Base-by-base conservation (phyloP, 352 stramenopile species). In the Phytopythium kandeliae region DNA sequence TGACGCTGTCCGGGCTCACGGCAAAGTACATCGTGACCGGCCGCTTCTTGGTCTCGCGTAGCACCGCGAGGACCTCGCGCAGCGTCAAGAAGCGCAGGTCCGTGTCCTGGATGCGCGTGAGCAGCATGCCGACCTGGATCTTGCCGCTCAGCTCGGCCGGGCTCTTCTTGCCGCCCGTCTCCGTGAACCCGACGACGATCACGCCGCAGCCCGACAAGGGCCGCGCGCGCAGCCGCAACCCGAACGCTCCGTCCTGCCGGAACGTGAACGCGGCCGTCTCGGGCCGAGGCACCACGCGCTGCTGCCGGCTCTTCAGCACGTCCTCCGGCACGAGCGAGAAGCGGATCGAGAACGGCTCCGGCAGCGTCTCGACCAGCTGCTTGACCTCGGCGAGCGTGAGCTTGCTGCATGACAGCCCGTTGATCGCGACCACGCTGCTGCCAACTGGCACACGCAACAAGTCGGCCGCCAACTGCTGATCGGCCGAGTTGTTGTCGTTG, bases 181-280 rank as follows among this genome's bases (percentile, higher is more conserved):
- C 57, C 22, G 72, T 75, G 55, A 93, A 93, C 0, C 83, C 83
- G 11, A 90, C 61, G 16, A 93, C 72, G 47, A 93, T 92, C n/a
- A 79, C 74, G 2, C 83, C 78, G 51, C 70, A 85, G 9, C 67
- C 67, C 0, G 78, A 67, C 24, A 92, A 40, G 17, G 83, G 80
- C 19, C 83, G 83, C 67, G 78, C 75, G 15, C 83, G 80, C 22
- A 93, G 59, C n/a, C 78, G 80, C 22, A 93, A 63, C 0, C 83
- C 83, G 46, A 93, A 88, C 12, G 80, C 59, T 4, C 83, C 83
- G 8, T 86, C 65, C 38, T 86, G 67, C n/a, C 78, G 78, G 61
- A 92, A 92, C 15, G 71, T 69, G 28, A 92, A 82, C 2, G 64
- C 75, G 2, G 71, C 65, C n/a, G 68, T 65, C 33, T 86, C 64